A percentile compares a stretch with the other conserved stretches of the same genome.
These are phyloP conservation scores for Astragalus glycyphyllos DNA, from an alignment of 306 rosid genomes.

Conservation along the genomic window DNA sequence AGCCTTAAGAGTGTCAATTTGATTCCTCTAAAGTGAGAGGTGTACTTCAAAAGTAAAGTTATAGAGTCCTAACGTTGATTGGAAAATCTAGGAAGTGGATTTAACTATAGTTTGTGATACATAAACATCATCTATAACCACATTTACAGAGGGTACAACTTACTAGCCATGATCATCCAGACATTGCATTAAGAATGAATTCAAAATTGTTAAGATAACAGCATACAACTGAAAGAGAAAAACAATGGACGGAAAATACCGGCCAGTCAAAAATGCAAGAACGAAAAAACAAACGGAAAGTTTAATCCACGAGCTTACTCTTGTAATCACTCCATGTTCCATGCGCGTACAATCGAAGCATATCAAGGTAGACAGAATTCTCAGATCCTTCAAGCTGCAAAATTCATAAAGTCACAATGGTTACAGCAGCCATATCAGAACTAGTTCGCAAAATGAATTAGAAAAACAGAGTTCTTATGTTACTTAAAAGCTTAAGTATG, in stretches of 20 bases:
- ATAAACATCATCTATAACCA: background rate
- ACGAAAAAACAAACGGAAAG: background rate
- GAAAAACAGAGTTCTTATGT: slow-evolving; percentile 3
- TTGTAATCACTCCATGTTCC: slow-evolving; percentile 96
- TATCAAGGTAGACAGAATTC: slow-evolving; percentile 64
- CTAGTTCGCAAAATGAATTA: background rate
- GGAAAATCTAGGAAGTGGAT: background rate
- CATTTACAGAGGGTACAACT: background rate
- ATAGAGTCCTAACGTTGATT: background rate
- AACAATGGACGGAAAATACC: background rate
- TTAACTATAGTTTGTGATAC: background rate
- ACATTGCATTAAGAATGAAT: background rate
- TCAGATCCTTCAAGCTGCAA: slow-evolving; percentile 80
- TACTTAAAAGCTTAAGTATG: background rate
- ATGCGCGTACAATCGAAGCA: slow-evolving; percentile 85
- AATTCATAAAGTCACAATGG: slow-evolving; percentile 27
- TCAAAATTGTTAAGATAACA: slow-evolving; percentile 4
- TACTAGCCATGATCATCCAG: slow-evolving; percentile 14
- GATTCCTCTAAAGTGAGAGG: background rate
- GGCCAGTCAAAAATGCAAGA: background rate
- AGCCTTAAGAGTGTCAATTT: background rate
- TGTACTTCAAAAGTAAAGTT: background rate
- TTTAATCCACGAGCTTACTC: slow-evolving; percentile 56
- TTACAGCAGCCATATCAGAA: background rate
- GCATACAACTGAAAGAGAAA: background rate